phyloP scores from a whole-genome alignment of 768 basidiomycete genomes.

The Neoboletus subvelutipes region DNA sequence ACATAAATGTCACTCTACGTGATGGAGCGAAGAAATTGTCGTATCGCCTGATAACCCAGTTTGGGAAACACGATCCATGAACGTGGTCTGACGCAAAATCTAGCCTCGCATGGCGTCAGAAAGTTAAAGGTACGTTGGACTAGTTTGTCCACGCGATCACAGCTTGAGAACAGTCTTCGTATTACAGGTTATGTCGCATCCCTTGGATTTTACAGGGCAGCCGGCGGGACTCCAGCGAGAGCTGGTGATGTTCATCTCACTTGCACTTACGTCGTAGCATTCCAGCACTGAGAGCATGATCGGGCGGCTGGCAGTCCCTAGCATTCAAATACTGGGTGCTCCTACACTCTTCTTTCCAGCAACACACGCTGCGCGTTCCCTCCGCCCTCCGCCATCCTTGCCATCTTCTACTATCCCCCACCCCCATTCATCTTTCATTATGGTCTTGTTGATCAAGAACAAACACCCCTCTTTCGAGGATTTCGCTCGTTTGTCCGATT shows the following conservation, averaged over 20 bases:
- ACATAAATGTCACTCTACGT: neutral
- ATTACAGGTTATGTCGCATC: neutral
- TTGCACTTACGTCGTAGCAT: neutral
- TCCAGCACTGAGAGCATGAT: neutral
- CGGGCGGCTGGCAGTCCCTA: neutral
- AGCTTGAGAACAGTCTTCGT: neutral
- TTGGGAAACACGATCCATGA: neutral
- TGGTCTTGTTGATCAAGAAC: conserved; percentile 23
- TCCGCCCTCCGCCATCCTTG: neutral
- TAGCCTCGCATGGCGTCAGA: neutral
- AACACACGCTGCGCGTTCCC: neutral
- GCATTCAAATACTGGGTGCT: neutral
- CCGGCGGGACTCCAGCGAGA: neutral
- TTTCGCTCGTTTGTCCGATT: conserved; percentile 6
- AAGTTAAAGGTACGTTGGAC: neutral
- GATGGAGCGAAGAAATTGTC: neutral
- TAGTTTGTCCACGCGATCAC: neutral
- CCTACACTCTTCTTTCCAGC: neutral
- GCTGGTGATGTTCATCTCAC: neutral
- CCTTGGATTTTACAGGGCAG: too few relatives aligned
- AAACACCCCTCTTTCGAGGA: conserved; percentile 13
- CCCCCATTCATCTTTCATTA: neutral
- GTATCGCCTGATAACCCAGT: neutral
- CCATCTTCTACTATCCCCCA: neutral
- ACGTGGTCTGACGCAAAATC: neutral